Percentiles rank a stretch among this genome's conserved stretches.
phyloP scores from a whole-genome alignment of 164 flowering plant species.

The Vitis amurensis region DNA sequence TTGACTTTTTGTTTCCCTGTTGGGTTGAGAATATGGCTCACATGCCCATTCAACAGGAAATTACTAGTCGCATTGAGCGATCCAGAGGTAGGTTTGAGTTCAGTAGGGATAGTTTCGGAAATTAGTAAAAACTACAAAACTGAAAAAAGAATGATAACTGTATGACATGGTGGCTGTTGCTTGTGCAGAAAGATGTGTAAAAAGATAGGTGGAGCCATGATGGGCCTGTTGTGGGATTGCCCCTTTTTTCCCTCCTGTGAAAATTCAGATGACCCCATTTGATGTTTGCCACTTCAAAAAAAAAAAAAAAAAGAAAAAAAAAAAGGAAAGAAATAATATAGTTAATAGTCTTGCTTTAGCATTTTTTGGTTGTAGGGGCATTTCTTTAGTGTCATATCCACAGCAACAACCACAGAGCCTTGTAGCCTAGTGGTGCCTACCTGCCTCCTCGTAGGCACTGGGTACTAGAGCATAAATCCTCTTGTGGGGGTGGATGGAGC shows the following conservation, averaged over 20 bases:
- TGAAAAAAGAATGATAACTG: neutral
- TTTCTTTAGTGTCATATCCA: too few species aligned
- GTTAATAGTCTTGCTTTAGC: too few species aligned
- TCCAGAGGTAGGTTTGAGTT: neutral
- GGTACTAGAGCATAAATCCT: too few species aligned
- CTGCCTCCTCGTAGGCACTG: too few species aligned
- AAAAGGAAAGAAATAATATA: too few species aligned
- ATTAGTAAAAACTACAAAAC: neutral
- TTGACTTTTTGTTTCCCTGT: conserved; percentile 20
- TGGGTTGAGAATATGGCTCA: conserved; percentile 1
- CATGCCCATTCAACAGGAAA: neutral
- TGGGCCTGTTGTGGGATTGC: neutral
- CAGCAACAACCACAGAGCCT: too few species aligned
- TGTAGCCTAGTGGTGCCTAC: too few species aligned
- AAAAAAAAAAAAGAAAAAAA: too few species aligned
- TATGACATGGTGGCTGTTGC: conserved; percentile 6
- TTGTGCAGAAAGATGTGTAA: conserved; percentile 5
- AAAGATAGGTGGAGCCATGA: conserved; percentile 14
- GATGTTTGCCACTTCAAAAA: too few species aligned
- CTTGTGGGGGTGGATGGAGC: too few species aligned
- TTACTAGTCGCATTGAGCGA: conserved; percentile 4
- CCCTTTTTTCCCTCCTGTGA: neutral
- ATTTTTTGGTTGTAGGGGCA: too few species aligned
- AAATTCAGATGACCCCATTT: neutral
- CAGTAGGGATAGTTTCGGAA: conserved; percentile 4